Evolutionary conservation across 768 basidiomycete genomes (phyloP).

Genomic region (Kwoniella shandongensis): DNA sequence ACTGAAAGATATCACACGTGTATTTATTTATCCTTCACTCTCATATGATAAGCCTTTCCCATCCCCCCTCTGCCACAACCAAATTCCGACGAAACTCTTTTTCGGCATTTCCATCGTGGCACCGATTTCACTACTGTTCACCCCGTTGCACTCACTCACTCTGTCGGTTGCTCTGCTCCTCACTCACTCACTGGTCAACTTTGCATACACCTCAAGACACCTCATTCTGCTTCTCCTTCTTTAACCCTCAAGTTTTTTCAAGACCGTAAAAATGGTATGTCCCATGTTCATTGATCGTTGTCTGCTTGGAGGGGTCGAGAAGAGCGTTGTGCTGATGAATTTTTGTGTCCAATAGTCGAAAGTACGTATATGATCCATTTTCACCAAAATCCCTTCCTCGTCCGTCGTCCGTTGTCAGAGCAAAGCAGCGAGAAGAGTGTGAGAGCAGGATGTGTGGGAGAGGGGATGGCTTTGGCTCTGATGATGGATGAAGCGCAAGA

Average conservation of each 20-base stretch:
- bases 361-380: slow-evolving; percentile 23
- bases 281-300: neutral
- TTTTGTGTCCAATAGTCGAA: slow-evolving; percentile 20
- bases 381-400: neutral
- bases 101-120: slow-evolving; percentile 22
- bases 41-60: no score
- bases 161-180: neutral
- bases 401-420: no score
- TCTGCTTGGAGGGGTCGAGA: neutral
- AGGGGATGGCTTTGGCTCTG: no score
- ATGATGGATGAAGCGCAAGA: neutral
- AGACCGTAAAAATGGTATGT: slow-evolving; percentile 43
- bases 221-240: slow-evolving; percentile 12
- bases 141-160: neutral
- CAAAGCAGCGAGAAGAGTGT: no score
- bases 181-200: slow-evolving; percentile 3
- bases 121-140: slow-evolving; percentile 1
- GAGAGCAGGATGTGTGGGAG: no score
- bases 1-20: no score
- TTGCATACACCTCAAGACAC: neutral
- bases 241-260: slow-evolving; percentile 31
- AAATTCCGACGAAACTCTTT: slow-evolving; percentile 25
- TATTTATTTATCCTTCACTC: no score
- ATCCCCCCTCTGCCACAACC: no score
- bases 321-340: slow-evolving; percentile 3